Percentiles rank a stretch among this genome's conserved stretches.
Evolutionary conservation across 2,329 filamentous ascomycete species (phyloP).

Genomic region (Aaosphaeria arxii): DNA sequence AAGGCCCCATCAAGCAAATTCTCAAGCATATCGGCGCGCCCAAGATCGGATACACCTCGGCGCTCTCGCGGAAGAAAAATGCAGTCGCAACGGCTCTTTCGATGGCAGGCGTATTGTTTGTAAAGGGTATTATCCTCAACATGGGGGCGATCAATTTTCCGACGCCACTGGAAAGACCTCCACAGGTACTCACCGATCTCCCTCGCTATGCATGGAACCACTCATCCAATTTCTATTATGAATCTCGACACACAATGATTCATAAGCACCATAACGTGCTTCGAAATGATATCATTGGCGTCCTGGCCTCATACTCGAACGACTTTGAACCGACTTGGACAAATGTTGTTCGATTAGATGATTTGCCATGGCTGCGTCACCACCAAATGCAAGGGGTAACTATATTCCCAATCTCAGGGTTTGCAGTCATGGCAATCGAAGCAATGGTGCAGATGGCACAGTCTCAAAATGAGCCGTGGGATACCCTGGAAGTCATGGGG

Average conservation of each 20-base stretch:
- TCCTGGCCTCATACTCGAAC: conserved; percentile 15
- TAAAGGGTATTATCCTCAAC: conserved; percentile 3
- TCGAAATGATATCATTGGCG: conserved; percentile 16
- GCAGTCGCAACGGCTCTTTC: conserved; percentile 2
- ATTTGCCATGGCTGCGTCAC: conserved; percentile 24
- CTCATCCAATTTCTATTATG: conserved; percentile 15
- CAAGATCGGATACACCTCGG: conserved; percentile 9
- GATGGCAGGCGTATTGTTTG: conserved; percentile 5
- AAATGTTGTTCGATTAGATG: conserved; percentile 15
- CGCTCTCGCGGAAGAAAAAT: conserved; percentile 5
- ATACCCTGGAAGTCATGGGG: conserved; percentile 15
- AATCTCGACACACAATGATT: conserved; percentile 5
- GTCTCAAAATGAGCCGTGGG: conserved; percentile 9
- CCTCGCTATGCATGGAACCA: conserved; percentile 30
- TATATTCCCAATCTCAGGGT: conserved; percentile 6
- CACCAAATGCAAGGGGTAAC: conserved; percentile 19
- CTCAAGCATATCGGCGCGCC: conserved; percentile 8
- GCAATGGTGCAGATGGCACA: conserved; percentile 1
- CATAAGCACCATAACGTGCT: conserved; percentile 5
- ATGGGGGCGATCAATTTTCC: conserved; percentile 9
- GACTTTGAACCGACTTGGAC: conserved; percentile 7
- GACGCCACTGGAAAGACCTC: conserved; percentile 16
- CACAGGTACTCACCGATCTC: conserved; percentile 15
- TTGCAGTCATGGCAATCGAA: conserved; percentile 5
- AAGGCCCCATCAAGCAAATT: conserved; percentile 9